These are phyloP conservation scores for Rubroboletus pulcherrimus DNA, from an alignment of 768 basidiomycete species.

Conservation along the genomic window DNA sequence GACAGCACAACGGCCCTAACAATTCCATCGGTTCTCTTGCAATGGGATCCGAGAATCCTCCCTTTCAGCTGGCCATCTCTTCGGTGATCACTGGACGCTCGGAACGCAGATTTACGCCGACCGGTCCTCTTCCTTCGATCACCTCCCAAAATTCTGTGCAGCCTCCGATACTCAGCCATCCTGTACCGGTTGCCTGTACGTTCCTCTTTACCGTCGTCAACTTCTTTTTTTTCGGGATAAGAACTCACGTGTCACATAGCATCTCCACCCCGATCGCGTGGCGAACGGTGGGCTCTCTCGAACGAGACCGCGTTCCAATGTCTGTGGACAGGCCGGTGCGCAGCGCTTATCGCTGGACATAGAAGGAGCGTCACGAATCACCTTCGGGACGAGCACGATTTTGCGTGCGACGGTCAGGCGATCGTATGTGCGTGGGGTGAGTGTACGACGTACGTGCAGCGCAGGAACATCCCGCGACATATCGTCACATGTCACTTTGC, in stretches of 20 bases:
- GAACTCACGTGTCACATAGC: conserved; percentile 14
- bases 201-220: neutral
- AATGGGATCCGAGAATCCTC: neutral
- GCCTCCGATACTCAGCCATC: neutral
- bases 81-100: neutral
- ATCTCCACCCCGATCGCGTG: neutral
- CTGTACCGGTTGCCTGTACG: conserved; percentile 14
- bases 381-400: conserved; percentile 19
- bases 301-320: conserved; percentile 16
- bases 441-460: conserved; percentile 18
- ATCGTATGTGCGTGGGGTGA: conserved; percentile 17
- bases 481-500: conserved; percentile 24
- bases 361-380: conserved; percentile 18
- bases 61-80: neutral
- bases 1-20: neutral
- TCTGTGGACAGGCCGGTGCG: conserved; percentile 18
- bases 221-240: neutral
- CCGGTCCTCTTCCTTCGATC: neutral
- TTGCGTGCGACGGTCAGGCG: conserved; percentile 14
- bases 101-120: neutral
- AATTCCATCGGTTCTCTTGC: neutral
- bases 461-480: conserved; percentile 25
- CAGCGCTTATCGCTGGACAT: conserved; percentile 16
- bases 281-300: conserved; percentile 6
- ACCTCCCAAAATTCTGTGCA: neutral